Evolutionary conservation across 2,329 filamentous ascomycete species (phyloP).

Genomic region (Emericellopsis atlantica): DNA sequence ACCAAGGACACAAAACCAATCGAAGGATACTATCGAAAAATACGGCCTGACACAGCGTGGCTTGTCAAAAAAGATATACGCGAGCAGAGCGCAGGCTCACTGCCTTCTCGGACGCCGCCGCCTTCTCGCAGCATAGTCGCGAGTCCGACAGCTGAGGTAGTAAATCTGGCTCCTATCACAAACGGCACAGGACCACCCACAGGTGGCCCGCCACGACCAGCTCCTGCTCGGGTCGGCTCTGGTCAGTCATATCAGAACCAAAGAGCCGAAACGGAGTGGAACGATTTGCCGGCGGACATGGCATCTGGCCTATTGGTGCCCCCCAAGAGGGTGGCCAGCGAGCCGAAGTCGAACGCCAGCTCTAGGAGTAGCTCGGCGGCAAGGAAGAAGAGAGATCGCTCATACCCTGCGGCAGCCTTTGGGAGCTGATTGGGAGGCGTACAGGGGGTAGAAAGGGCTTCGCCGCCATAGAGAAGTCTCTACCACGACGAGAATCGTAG

Average conservation of each 20-base stretch:
- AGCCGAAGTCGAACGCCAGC: conserved; percentile 27
- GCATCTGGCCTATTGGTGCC: conserved; percentile 18
- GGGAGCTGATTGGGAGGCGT: conserved; percentile 14
- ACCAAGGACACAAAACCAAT: conserved; percentile 30
- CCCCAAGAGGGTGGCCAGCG: conserved; percentile 13
- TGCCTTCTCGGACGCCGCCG: too few relatives aligned
- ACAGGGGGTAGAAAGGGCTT: background rate
- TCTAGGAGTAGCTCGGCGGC: conserved; percentile 42
- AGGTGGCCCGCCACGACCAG: conserved; percentile 9
- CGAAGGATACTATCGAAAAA: conserved; percentile 47
- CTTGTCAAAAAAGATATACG: conserved; percentile 32
- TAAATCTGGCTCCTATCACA: conserved; percentile 15
- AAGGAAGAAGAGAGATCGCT: conserved; percentile 45
- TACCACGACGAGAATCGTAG: too few relatives aligned
- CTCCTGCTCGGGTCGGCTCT: conserved; percentile 10
- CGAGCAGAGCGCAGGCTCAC: too few relatives aligned
- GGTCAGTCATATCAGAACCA: conserved; percentile 44
- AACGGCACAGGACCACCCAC: background rate
- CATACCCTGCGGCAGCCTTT: conserved; percentile 52
- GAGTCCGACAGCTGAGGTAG: conserved; percentile 16
- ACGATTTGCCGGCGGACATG: conserved; percentile 52
- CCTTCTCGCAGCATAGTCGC: background rate
- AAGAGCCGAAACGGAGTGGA: conserved; percentile 50
- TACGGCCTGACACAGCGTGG: conserved; percentile 50
- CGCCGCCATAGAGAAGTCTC: too few relatives aligned